Evolutionary conservation across 176 grass and related monocot species (phyloP).

Genomic region (Saccharum officinarum): DNA sequence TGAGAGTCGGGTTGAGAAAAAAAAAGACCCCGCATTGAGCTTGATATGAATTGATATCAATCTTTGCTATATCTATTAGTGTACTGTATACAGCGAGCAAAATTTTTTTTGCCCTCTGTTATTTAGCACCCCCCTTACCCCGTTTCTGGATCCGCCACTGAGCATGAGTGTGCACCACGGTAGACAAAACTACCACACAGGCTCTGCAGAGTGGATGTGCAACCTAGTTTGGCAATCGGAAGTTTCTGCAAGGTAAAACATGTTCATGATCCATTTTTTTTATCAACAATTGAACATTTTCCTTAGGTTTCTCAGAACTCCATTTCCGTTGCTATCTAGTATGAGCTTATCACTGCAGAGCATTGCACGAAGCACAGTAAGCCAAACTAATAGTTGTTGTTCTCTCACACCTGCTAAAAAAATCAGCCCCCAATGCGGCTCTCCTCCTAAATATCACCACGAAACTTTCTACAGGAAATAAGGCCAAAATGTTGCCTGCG

Average conservation of each 20-base stretch:
- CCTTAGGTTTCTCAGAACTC: not conserved
- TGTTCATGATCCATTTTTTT: conserved; percentile 21
- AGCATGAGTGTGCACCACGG: not conserved
- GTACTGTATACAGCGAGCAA: too few relatives aligned
- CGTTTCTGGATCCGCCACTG: too few relatives aligned
- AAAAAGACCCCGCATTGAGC: too few relatives aligned
- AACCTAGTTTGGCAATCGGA: not conserved
- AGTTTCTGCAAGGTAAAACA: not conserved
- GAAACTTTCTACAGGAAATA: not conserved
- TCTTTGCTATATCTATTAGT: too few relatives aligned
- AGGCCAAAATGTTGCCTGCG: not conserved
- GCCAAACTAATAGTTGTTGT: not conserved
- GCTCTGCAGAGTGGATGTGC: not conserved
- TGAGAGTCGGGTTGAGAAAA: too few relatives aligned
- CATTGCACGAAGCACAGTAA: not conserved
- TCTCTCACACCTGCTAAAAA: not conserved
- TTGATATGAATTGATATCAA: too few relatives aligned
- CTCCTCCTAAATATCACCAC: not conserved
- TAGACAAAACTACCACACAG: not conserved
- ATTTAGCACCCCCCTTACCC: too few relatives aligned
- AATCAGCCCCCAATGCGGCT: not conserved
- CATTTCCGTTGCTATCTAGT: not conserved
- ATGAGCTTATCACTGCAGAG: not conserved
- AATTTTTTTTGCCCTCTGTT: too few relatives aligned
- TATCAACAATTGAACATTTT: not conserved